Conservation (phyloP, 169 alveolate species). For the Plasmodium adleri region DNA sequence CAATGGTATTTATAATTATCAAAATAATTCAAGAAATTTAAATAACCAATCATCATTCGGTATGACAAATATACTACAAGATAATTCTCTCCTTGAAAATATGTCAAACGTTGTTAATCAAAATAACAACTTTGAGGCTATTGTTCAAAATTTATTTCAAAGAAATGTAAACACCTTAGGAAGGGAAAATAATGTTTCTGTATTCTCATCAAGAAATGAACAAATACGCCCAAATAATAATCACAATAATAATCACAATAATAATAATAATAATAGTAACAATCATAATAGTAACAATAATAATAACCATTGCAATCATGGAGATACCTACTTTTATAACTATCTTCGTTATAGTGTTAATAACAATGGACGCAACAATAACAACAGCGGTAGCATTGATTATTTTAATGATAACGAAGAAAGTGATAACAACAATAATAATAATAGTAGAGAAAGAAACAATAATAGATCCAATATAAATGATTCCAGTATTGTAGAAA, state of each 20-base stretch:
- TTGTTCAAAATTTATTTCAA: constrained; percentile 9
- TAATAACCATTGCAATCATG: constrained; percentile 1
- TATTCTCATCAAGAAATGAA: neutral
- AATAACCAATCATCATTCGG: too few relatives aligned
- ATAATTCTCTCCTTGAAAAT: too few relatives aligned
- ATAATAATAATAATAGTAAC: neutral
- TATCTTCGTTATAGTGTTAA: constrained; percentile 18
- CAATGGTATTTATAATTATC: too few relatives aligned
- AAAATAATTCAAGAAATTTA: too few relatives aligned
- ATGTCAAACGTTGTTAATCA: neutral
- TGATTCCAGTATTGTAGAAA: too few relatives aligned
- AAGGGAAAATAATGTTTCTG: neutral
- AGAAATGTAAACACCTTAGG: neutral
- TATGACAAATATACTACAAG: too few relatives aligned
- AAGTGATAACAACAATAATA: neutral
- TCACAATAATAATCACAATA: neutral
- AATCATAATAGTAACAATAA: constrained; percentile 8
- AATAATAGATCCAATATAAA: neutral
- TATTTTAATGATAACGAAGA: neutral
- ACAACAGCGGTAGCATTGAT: neutral
- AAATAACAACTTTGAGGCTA: neutral
- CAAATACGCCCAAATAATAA: neutral
- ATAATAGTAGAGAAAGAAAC: neutral
- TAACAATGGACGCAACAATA: neutral
- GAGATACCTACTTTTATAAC: constrained; percentile 60